A percentile compares a stretch with the other conserved stretches of the same genome.
These are phyloP conservation scores for Seminavis robusta DNA, from an alignment of 108 stramenopile species.

Conservation along the genomic window DNA sequence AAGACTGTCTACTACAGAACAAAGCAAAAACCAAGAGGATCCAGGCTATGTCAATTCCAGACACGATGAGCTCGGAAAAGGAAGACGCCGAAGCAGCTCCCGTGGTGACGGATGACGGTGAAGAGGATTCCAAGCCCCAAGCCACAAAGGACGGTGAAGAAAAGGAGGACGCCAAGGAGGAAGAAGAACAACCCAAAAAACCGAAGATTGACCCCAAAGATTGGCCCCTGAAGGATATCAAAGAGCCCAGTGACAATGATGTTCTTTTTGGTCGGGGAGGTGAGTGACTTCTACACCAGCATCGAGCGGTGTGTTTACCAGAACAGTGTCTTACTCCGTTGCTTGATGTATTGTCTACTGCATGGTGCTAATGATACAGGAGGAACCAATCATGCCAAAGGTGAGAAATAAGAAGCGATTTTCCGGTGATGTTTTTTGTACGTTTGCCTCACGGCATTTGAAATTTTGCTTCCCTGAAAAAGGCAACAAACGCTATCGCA, in stretches of 20 bases:
- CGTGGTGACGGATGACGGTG: not conserved
- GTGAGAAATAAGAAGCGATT: no score
- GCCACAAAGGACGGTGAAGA: constrained; percentile 6
- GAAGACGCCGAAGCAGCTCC: not conserved
- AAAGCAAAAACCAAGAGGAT: no score
- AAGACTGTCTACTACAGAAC: not conserved
- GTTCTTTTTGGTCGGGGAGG: constrained; percentile 82
- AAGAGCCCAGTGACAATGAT: constrained; percentile 75
- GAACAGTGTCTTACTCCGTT: not conserved
- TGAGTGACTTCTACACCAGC: not conserved
- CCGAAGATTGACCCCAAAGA: constrained; percentile 16
- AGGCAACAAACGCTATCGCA: constrained; percentile 81
- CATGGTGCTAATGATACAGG: no score
- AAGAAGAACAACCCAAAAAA: constrained; percentile 6
- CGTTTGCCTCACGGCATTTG: no score
- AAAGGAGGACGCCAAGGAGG: not conserved
- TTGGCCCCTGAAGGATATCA: constrained; percentile 55
- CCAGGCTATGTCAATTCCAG: no score
- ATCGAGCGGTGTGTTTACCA: not conserved
- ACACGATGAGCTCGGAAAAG: not conserved
- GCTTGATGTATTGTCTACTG: constrained; percentile 5
- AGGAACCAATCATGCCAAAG: constrained; percentile 90
- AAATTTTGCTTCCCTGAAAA: no score
- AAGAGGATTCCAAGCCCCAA: no score
- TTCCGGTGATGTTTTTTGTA: no score